Evolutionary conservation across 1,139 yeast genomes (phyloP).

Genomic region (Sporopachydermia cereana): DNA sequence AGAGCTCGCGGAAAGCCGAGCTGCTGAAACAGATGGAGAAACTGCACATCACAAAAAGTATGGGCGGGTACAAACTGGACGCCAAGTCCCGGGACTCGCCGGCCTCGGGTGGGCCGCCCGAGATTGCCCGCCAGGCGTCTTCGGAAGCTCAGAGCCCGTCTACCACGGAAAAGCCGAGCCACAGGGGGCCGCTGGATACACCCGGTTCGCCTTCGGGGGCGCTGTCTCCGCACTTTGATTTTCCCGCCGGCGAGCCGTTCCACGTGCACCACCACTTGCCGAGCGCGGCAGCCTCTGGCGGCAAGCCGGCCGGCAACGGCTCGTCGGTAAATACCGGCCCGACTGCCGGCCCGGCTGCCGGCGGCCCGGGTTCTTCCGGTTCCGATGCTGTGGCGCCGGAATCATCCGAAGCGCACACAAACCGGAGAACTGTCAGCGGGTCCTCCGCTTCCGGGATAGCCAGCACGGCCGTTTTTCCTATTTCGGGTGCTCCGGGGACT

Average conservation of each 20-base stretch:
- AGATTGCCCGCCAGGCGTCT: neutral
- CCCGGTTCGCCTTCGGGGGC: neutral
- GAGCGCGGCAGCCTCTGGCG: neutral
- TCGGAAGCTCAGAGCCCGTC: neutral
- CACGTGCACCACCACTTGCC: constrained; percentile 5
- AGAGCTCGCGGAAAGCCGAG: neutral
- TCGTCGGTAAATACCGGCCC: neutral
- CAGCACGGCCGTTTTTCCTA: neutral
- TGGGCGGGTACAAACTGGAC: neutral
- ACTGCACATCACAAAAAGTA: neutral
- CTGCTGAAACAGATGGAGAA: constrained; percentile 4
- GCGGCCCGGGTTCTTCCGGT: too few species aligned
- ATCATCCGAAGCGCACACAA: neutral
- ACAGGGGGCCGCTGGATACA: neutral
- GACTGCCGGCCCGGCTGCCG: neutral
- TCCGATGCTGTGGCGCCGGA: neutral
- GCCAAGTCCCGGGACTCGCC: neutral
- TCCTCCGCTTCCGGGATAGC: neutral
- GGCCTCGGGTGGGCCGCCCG: neutral
- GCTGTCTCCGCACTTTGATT: neutral
- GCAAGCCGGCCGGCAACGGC: neutral
- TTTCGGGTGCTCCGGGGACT: neutral
- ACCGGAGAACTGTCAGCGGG: too few species aligned
- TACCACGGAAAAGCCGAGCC: neutral
- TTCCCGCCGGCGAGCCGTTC: constrained; percentile 1